A percentile compares a stretch with the other conserved stretches of the same genome.
phyloP scores from a whole-genome alignment of 1,139 yeast genomes.

The Magnusiomyces ingens region DNA sequence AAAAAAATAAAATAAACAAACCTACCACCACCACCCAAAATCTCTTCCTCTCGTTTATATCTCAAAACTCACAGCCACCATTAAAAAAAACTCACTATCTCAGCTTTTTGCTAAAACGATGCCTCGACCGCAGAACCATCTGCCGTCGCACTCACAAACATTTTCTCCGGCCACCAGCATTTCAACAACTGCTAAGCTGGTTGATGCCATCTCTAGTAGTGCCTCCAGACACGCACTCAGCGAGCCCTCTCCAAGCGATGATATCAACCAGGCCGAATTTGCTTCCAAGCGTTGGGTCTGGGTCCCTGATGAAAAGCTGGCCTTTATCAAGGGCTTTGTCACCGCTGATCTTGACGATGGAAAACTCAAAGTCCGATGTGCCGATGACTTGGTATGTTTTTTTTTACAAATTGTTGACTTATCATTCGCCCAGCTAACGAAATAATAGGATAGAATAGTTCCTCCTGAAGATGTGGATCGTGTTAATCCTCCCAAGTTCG shows the following conservation, averaged over 20 bases:
- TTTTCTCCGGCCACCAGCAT: slow-evolving; percentile 14
- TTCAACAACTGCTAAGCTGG: slow-evolving; percentile 7
- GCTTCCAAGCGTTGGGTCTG: slow-evolving; percentile 65
- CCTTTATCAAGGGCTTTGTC: slow-evolving; percentile 66
- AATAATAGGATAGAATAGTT: slow-evolving; percentile 37
- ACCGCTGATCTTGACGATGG: slow-evolving; percentile 46
- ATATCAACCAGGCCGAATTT: slow-evolving; percentile 41
- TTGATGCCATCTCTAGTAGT: not conserved
- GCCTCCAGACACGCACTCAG: slow-evolving; percentile 5
- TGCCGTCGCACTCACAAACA: slow-evolving; percentile 8
- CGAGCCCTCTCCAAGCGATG: slow-evolving; percentile 14
- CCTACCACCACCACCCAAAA: not conserved
- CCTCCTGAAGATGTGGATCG: slow-evolving; percentile 48
- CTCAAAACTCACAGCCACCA: too few relatives aligned
- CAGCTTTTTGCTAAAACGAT: not conserved
- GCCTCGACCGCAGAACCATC: not conserved
- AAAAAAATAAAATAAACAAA: not conserved
- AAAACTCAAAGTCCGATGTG: slow-evolving; percentile 46
- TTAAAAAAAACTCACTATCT: too few relatives aligned
- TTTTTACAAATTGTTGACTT: not conserved
- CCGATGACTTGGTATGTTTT: slow-evolving; percentile 40
- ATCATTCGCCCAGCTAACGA: not conserved
- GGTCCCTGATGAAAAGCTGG: slow-evolving; percentile 63
- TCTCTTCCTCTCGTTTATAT: too few relatives aligned
- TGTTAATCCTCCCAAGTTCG: slow-evolving; percentile 83